These are phyloP conservation scores for Solanum acaule DNA, from an alignment of 257 asterid species.

Conservation along the genomic window DNA sequence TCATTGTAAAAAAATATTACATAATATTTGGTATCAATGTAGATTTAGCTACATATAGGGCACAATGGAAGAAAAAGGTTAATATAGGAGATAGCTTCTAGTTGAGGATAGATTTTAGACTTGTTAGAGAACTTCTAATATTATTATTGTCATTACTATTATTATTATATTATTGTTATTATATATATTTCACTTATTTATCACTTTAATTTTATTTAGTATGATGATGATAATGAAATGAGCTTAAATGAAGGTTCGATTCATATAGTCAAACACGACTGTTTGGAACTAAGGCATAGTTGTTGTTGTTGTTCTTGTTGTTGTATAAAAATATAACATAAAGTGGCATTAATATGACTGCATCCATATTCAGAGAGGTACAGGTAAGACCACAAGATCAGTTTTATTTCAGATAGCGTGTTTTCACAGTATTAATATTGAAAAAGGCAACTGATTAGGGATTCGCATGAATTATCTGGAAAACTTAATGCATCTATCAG, in stretches of 20 bases:
- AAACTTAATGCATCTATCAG: not conserved
- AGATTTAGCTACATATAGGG: not conserved
- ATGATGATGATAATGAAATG: not conserved
- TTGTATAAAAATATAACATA: not conserved
- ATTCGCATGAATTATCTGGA: not conserved
- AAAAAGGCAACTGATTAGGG: not conserved
- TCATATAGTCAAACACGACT: not conserved
- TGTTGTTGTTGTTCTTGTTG: not conserved
- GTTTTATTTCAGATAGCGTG: not conserved
- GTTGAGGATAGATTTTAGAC: not conserved
- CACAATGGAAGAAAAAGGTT: not conserved
- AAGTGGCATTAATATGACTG: not conserved
- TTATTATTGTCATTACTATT: not conserved
- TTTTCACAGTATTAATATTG: not conserved
- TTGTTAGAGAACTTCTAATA: not conserved
- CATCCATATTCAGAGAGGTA: not conserved
- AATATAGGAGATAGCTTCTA: not conserved
- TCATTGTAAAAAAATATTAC: no score
- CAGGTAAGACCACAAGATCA: not conserved
- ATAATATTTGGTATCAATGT: not conserved
- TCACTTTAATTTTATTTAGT: not conserved
- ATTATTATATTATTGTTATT: not conserved
- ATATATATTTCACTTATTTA: not conserved
- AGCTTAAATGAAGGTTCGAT: not conserved
- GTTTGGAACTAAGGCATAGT: not conserved